These are phyloP conservation scores for Nicotiana rustica DNA, from an alignment of 305 asterid genomes.

Conservation along the genomic window DNA sequence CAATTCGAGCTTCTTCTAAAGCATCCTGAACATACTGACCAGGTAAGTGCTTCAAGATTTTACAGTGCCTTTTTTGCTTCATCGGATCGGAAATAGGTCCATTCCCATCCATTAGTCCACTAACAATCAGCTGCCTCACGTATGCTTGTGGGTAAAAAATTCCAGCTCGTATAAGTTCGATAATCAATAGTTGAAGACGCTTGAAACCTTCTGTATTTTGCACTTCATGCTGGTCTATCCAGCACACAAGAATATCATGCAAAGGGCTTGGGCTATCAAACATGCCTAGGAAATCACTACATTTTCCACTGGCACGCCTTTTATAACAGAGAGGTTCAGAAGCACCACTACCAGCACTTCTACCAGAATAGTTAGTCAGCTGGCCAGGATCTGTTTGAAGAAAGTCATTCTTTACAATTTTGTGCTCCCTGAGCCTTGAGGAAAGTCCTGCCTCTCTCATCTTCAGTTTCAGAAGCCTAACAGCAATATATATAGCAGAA, in stretches of 20 bases:
- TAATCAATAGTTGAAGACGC: conserved; percentile 75
- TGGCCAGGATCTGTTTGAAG: conserved; percentile 43
- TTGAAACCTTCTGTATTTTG: conserved; percentile 84
- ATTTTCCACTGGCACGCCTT: conserved; percentile 52
- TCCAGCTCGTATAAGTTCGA: conserved; percentile 78
- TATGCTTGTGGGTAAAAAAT: conserved; percentile 91
- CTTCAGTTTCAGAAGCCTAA: conserved; percentile 84
- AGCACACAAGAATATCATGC: conserved; percentile 92
- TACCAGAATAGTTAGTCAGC: conserved; percentile 37
- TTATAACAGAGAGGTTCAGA: conserved; percentile 39
- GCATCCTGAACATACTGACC: conserved; percentile 66
- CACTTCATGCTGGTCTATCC: conserved; percentile 99
- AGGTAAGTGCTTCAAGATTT: conserved; percentile 91
- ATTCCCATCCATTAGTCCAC: conserved; percentile 88
- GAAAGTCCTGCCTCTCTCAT: conserved; percentile 57
- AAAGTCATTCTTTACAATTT: conserved; percentile 34
- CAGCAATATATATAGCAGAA: conserved; percentile 82
- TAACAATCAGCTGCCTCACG: conserved; percentile 91
- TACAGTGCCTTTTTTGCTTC: conserved; percentile 80
- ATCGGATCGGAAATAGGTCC: conserved; percentile 65
- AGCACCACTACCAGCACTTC: conserved; percentile 36
- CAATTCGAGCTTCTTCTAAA: conserved; percentile 73
- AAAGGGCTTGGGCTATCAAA: conserved; percentile 88
- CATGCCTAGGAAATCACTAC: conserved; percentile 50
- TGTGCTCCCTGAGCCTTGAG: conserved; percentile 36